Base-by-base conservation (phyloP, 1,284 basidiomycete species). In the Melampsora larici-populina region DNA sequence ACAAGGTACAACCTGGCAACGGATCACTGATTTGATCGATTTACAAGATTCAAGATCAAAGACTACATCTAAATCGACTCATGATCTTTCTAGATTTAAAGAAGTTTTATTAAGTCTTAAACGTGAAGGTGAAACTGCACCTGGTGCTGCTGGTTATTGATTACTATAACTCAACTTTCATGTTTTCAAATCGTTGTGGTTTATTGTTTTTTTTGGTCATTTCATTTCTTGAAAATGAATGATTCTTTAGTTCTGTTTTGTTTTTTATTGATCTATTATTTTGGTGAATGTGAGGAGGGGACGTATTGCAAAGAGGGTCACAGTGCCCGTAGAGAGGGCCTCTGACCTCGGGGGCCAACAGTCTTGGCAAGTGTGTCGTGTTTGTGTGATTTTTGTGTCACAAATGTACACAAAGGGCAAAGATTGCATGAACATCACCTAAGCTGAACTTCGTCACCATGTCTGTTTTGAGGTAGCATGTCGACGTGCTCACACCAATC, bases 1-100 rank as follows among this genome's bases (percentile, higher is more conserved):
- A 0, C 88, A 89, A 79, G 97, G 96, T 48, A 97, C 96, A 26
- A 95, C 95, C 7, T 99, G 97, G 97, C 90, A 94, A 81, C 90
- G 96, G 36, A 95, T 99, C 82, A 91, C 90, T 82, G 90, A 91
- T 67, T 85, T 91, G 73, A 86, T 98, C 78, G 93, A 95, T 80
- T 87, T 99, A 62, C 90, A 97, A 84, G 97, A 98, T 85, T 97
- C 94, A 78, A 93, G 87, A 85, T 93, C 91, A 86, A 99, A 98
- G 87, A 98, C 95, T 0, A 89, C 94, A 81, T 91, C 94, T 26
- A 89, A 94, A n/a, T 92, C 92, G 26, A 92, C 93, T 60, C 93
- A 91, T 0, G 97, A 99, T 83, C 87, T 98, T 78, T 86, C 89
- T 62, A 88, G 96, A 79, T 94, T 94, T 88, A 96, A 93, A 86